Evolutionary conservation across 106 monocot genomes (phyloP).

Genomic region (Platanthera zijinensis): DNA sequence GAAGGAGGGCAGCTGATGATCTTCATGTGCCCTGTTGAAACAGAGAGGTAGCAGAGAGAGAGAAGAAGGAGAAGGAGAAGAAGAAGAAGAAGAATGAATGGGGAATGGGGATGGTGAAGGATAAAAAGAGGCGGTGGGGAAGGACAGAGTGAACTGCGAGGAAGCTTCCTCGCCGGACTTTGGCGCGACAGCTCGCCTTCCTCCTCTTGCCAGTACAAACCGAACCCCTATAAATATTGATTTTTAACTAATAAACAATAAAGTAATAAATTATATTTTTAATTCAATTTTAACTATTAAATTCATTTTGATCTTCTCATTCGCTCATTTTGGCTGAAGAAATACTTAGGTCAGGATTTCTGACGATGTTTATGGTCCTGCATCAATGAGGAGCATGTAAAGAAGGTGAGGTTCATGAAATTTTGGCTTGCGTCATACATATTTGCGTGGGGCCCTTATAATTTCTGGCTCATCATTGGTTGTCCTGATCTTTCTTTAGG

Average conservation of each 20-base stretch:
- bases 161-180: slow-evolving; percentile 3
- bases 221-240: neutral
- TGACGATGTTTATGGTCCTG: no score
- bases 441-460: no score
- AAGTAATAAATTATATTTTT: neutral
- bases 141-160: neutral
- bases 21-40: slow-evolving; percentile 1
- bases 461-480: no score
- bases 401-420: no score
- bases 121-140: neutral
- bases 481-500: no score
- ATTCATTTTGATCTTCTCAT: no score
- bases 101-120: neutral
- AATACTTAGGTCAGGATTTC: no score
- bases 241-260: neutral
- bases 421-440: no score
- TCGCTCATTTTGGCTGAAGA: no score
- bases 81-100: neutral
- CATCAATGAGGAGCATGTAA: no score
- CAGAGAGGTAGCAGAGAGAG: no score
- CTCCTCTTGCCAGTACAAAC: neutral
- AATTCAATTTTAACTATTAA: no score
- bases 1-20: slow-evolving; percentile 9
- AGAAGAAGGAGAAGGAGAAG: neutral
- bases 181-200: neutral